Evolutionary conservation across 371 early-diverging fungal genomes (phyloP).

Genomic region (Apophysomyces trapeziformis): DNA sequence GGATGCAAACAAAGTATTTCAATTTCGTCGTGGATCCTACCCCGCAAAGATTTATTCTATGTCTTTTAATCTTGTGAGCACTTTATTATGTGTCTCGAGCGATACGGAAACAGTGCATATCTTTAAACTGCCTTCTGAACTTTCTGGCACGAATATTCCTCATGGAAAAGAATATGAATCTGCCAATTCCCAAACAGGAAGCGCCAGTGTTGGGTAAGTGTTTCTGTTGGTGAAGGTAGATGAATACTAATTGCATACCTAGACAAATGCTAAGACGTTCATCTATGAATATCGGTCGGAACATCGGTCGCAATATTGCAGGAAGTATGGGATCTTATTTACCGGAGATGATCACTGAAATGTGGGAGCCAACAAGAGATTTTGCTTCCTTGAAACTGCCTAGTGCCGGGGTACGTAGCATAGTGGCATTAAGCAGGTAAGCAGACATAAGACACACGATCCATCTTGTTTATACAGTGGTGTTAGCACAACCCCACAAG

Average conservation of each 20-base stretch:
- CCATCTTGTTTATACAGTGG: not conserved
- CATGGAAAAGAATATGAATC: conserved; percentile 11
- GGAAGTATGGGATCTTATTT: conserved; percentile 83
- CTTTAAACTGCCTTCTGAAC: conserved; percentile 67
- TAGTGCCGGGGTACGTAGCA: conserved; percentile 76
- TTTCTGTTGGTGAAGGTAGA: not conserved
- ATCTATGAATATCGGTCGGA: conserved; percentile 62
- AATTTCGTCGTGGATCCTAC: conserved; percentile 94
- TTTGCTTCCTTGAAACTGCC: conserved; percentile 93
- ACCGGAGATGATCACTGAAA: conserved; percentile 87
- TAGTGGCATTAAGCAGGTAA: conserved; percentile 81
- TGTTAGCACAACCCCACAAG: conserved; percentile 72
- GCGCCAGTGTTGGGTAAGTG: conserved; percentile 26
- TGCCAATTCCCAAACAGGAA: conserved; percentile 11
- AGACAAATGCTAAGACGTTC: conserved; percentile 61
- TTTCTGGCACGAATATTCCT: conserved; percentile 11
- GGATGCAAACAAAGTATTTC: conserved; percentile 86
- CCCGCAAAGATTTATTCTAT: conserved; percentile 91
- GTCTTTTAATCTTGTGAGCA: conserved; percentile 83
- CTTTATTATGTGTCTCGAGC: conserved; percentile 85
- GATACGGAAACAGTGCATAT: conserved; percentile 98
- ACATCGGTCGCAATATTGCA: conserved; percentile 65
- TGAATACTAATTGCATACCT: not conserved
- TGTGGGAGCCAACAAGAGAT: conserved; percentile 95
- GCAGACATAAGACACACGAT: conserved; percentile 69